Base-by-base conservation (phyloP, 2,329 filamentous ascomycete genomes). In the Aphanocladium album region DNA sequence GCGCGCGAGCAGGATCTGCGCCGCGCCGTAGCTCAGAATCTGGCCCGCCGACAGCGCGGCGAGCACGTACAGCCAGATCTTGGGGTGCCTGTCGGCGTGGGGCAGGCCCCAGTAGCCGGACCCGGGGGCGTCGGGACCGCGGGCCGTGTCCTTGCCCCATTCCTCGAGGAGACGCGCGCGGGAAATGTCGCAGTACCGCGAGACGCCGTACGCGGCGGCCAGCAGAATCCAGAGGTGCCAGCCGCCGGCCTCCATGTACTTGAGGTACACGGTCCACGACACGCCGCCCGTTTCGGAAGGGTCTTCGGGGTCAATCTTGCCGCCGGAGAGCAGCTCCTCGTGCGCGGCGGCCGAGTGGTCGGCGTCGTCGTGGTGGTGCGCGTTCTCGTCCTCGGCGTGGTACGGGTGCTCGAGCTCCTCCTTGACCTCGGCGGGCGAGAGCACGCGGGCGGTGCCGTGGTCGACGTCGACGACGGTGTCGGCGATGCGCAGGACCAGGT, bases 91-190 rank as follows among this genome's bases (percentile, higher is more conserved):
- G 1, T 81, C 79, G 0, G 92, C 91, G 9, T 84, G 77, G 0
- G 91, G 91, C 6, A 76, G 69, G 5, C 68, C 68, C 71, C 69
- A 73, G 58, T 69, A 72, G 14, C 65, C 62, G 1, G 23, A 21
- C 21, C 41, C 54, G 27, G 17, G 51, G 21, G n/a, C 21, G 19
- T 45, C 53, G 5, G 25, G 25, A 23, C 47, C 39, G 17, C n/a
- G 30, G 5, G 68, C 68, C 2, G 72, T 68, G 33, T 68, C 85
- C 70, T 96, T 90, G 33, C 90, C 90, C 91, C 92, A 96, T 27
- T 88, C 82, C 70, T 96, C 96, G 58, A 96, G 80, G 49, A 95
- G 93, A 83, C 91, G 93, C 1, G 84, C 87, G 67, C 91, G 84
- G 1, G 80, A 81, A 43, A 96, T 79, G 41, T 87, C 83, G 19